Conservation (phyloP, 257 asterid species). For the Nicotiana otophora region DNA sequence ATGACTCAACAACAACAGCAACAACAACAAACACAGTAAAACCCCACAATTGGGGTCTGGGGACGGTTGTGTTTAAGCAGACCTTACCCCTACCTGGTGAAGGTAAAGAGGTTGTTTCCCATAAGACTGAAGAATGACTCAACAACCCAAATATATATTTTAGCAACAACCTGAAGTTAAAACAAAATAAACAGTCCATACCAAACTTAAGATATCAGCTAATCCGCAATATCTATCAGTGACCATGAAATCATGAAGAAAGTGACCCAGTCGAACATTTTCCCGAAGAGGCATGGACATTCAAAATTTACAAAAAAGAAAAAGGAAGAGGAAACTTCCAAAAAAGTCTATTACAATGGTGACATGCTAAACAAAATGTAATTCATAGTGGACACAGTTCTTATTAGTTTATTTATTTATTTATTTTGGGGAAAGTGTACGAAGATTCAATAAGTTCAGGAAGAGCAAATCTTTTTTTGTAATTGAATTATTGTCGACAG, state of each 20-base stretch:
- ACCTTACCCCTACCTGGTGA: too few species aligned
- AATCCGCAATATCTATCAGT: not conserved
- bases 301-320: not conserved
- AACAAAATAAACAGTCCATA: not conserved
- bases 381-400: not conserved
- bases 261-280: not conserved
- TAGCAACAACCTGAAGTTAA: not conserved
- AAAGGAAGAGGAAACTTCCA: not conserved
- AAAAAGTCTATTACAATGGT: not conserved
- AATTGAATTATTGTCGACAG: not conserved
- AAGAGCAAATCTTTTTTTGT: not conserved
- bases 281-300: not conserved
- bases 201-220: not conserved
- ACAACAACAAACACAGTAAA: too few species aligned
- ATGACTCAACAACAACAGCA: not conserved
- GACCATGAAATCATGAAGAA: not conserved
- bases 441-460: not conserved
- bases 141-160: not conserved
- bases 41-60: too few species aligned
- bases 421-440: not conserved
- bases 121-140: not conserved
- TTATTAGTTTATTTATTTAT: not conserved
- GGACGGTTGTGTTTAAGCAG: too few species aligned
- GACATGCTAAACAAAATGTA: not conserved
- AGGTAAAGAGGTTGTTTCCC: too few species aligned